These are phyloP conservation scores for Kalmusia sp. DNA, from an alignment of 2,329 filamentous ascomycete genomes.

Conservation along the genomic window DNA sequence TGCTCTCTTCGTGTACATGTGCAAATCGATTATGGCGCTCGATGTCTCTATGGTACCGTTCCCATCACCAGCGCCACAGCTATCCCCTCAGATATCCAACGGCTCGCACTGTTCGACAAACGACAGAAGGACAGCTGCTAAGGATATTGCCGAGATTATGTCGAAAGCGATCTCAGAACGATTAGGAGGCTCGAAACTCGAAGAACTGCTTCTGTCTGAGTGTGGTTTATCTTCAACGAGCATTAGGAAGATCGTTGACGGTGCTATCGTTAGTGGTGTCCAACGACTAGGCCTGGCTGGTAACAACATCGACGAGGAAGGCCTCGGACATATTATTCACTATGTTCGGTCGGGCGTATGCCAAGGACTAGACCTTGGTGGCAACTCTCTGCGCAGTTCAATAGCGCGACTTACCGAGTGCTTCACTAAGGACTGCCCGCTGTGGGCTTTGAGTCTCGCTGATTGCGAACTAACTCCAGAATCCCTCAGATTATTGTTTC, in stretches of 20 bases:
- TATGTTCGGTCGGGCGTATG: constrained; percentile 81
- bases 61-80: constrained; percentile 27
- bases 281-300: constrained; percentile 82
- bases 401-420: constrained; percentile 58
- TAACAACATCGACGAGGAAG: constrained; percentile 77
- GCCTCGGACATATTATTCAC: constrained; percentile 75
- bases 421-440: constrained; percentile 58
- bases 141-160: constrained; percentile 71
- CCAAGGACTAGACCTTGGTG: constrained; percentile 86
- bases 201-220: constrained; percentile 83
- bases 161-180: constrained; percentile 79
- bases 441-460: constrained; percentile 85
- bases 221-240: constrained; percentile 76
- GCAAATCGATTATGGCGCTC: constrained; percentile 81
- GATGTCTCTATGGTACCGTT: constrained; percentile 88
- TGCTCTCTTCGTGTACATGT: constrained; percentile 88
- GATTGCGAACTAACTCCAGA: constrained; percentile 81
- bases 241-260: constrained; percentile 80
- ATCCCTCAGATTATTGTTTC: constrained; percentile 77
- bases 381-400: constrained; percentile 71
- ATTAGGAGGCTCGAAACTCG: constrained; percentile 75
- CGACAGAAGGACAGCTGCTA: constrained; percentile 25
- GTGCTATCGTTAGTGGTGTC: constrained; percentile 78
- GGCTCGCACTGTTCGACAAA: constrained; percentile 11
- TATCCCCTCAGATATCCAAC: constrained; percentile 23